These are phyloP conservation scores for Fragaria nilgerrensis DNA, from an alignment of 306 rosid genomes.

Conservation along the genomic window DNA sequence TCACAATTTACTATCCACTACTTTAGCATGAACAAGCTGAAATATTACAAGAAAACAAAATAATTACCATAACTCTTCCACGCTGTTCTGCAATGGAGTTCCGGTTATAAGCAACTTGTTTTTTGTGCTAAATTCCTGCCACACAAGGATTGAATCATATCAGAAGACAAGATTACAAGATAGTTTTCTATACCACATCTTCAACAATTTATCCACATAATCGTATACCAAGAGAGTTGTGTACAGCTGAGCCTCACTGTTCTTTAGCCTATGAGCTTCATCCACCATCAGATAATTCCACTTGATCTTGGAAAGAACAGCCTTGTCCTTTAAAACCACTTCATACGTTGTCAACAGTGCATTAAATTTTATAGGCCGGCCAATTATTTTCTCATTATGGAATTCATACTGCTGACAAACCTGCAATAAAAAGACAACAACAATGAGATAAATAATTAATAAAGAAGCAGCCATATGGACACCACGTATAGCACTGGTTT, in stretches of 20 bases:
- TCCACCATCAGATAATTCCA: conserved; percentile 99
- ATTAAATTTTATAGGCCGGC: conserved; percentile 79
- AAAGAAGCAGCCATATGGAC: not conserved
- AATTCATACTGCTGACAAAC: conserved; percentile 98
- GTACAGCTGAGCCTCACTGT: conserved; percentile 97
- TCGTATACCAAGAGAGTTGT: conserved; percentile 81
- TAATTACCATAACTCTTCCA: conserved; percentile 93
- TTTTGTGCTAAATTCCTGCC: conserved; percentile 98
- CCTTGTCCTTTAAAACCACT: conserved; percentile 93
- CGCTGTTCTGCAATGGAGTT: conserved; percentile 95
- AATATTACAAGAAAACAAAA: conserved; percentile 22
- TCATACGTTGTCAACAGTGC: conserved; percentile 91
- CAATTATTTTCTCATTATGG: conserved; percentile 64
- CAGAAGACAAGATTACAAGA: conserved; percentile 9
- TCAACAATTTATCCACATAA: conserved; percentile 19
- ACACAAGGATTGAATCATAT: conserved; percentile 19
- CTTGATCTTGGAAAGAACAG: conserved; percentile 85
- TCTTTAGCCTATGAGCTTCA: conserved; percentile 98
- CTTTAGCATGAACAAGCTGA: not conserved
- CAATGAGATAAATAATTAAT: not conserved
- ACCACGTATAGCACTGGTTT: not conserved
- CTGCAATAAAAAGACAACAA: conserved; percentile 38
- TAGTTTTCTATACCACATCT: conserved; percentile 11
- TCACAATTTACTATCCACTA: not conserved
- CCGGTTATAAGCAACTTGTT: conserved; percentile 98